Evolutionary conservation across 2,329 filamentous ascomycete genomes (phyloP).

Genomic region (Helotiales sp.): DNA sequence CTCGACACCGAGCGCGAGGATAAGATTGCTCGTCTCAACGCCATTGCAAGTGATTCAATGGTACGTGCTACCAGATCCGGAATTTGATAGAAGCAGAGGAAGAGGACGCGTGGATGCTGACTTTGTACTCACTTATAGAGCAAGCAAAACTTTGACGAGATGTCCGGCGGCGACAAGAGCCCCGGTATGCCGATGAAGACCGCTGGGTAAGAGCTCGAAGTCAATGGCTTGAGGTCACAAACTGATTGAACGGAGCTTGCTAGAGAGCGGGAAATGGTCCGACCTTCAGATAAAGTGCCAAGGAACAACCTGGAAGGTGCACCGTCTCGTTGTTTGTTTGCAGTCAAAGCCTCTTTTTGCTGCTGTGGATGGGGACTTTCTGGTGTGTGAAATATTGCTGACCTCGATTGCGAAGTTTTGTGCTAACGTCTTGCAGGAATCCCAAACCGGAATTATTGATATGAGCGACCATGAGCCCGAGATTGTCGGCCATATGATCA

Average conservation of each 20-base stretch:
- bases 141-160: neutral
- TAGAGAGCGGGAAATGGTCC: constrained; percentile 17
- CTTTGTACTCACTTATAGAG: neutral
- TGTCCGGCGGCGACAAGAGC: neutral
- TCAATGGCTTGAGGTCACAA: too few relatives aligned
- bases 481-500: constrained; percentile 72
- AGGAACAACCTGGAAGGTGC: constrained; percentile 15
- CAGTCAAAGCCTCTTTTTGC: constrained; percentile 25
- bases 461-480: constrained; percentile 66
- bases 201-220: neutral
- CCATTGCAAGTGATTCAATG: too few relatives aligned
- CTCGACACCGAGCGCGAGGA: too few relatives aligned
- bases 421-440: constrained; percentile 10
- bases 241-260: neutral
- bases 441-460: constrained; percentile 43
- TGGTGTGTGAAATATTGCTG: constrained; percentile 4
- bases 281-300: constrained; percentile 24
- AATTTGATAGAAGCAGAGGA: too few relatives aligned
- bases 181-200: neutral
- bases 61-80: too few relatives aligned
- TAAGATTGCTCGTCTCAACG: too few relatives aligned
- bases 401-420: neutral
- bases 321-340: constrained; percentile 21
- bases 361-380: constrained; percentile 17
- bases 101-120: neutral